phyloP scores from a whole-genome alignment of 108 stramenopile genomes.

The Aurantiochytrium sp. region DNA sequence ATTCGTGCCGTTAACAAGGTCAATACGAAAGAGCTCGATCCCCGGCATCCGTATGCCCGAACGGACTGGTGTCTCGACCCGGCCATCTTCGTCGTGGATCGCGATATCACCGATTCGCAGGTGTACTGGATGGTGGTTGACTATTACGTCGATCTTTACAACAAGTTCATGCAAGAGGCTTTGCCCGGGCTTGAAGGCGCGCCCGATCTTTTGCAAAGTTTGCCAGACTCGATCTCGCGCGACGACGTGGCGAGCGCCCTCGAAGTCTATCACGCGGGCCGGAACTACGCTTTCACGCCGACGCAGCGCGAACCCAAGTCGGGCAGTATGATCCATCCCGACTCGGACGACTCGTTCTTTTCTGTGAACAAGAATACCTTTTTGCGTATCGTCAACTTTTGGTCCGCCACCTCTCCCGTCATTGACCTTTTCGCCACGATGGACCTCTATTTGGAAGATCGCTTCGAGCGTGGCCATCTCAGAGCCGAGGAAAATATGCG shows the following conservation, averaged over 20 bases:
- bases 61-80: not conserved
- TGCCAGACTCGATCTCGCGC: not conserved
- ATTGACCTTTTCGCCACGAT: not conserved
- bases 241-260: not conserved
- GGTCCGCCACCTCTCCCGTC: not conserved
- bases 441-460: not conserved
- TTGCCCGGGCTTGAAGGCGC: not conserved
- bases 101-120: not conserved
- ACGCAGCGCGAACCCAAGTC: not conserved
- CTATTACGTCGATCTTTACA: not conserved
- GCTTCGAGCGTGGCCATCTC: not conserved
- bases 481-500: constrained; percentile 43
- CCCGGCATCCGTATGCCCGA: not conserved
- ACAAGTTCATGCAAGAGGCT: not conserved
- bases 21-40: not conserved
- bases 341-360: not conserved
- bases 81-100: not conserved
- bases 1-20: not conserved
- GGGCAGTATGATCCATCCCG: not conserved
- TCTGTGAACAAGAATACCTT: not conserved
- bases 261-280: not conserved
- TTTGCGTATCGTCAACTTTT: not conserved
- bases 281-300: not conserved
- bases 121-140: not conserved
- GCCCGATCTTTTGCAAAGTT: not conserved